Base-by-base conservation (phyloP, 331 rosid species). In the Pyrus hybrid region DNA sequence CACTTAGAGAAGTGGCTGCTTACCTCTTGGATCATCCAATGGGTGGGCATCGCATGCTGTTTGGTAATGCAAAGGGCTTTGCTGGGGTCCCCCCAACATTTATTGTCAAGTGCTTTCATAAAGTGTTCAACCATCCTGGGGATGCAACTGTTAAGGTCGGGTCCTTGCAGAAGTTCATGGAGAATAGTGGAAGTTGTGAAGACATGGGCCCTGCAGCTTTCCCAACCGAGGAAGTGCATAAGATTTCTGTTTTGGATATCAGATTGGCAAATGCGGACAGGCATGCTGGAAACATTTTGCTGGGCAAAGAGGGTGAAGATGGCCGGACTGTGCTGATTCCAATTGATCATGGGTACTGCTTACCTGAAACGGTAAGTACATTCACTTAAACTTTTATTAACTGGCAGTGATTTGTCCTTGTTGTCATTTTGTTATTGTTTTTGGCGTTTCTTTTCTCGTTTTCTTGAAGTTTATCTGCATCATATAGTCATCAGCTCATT, bases 1-100 rank as follows among this genome's bases (percentile, higher is more conserved):
- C 97, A 45, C 79, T 91, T 78, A 90, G 98, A 81, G 98, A 93
- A 88, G 97, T 93, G 81, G 97, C 98, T 67, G 97, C 98, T 72
- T 93, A 91, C 81, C 80, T 93, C 76, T 80, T 93, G 86, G 98
- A 93, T 81, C 96, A 91, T 76, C 98, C 97, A 63, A 62, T 74
- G 0, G 72, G 65, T 72, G 97, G 94, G 65, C 87, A n/a, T 47
- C 86, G 86, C 37, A 49, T 83, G 21, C 37, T 85, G 76, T 81
- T 80, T 67, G 90, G 93, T 17, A 82, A 85, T 62, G 81, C 75
- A 6, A 74, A 70, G 78, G 98, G 97, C 49, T 91, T 88, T 84
- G 91, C 98, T 63, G 98, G 98, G 63, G 91, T 93, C 70, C 93
- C 98, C 13, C 96, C 97, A 1, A 93, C 98, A 61, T 88, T 84